These are phyloP conservation scores for Starmerella davenportii DNA, from an alignment of 805 yeast genomes.

Conservation along the genomic window DNA sequence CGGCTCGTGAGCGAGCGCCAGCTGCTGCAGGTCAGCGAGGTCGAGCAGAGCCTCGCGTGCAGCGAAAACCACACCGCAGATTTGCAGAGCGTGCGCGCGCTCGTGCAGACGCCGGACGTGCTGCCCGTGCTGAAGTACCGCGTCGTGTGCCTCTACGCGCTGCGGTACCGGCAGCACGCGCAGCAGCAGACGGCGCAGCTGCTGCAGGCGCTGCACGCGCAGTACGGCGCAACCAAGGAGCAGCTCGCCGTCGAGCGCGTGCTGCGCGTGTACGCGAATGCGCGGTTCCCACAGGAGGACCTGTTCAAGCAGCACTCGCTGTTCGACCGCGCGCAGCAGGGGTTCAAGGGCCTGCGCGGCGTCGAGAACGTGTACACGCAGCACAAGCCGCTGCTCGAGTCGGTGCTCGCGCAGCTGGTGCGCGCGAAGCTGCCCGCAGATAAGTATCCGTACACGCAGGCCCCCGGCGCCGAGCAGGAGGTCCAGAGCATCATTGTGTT, in stretches of 20 bases:
- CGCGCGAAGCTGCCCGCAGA: conserved; percentile 27
- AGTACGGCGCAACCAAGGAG: conserved; percentile 20
- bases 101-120: conserved; percentile 30
- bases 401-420: conserved; percentile 27
- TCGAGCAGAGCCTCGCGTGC: conserved; percentile 72
- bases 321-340: conserved; percentile 27
- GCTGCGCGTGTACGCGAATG: conserved; percentile 24
- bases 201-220: conserved; percentile 22
- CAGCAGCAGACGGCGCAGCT: conserved; percentile 29
- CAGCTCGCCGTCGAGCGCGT: conserved; percentile 31
- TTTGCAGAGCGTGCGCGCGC: conserved; percentile 34
- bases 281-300: conserved; percentile 30
- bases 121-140: conserved; percentile 46
- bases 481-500: conserved; percentile 24
- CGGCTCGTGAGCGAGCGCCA: conserved; percentile 41
- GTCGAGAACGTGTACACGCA: conserved; percentile 63
- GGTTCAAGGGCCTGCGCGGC: conserved; percentile 27
- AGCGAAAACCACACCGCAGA: conserved; percentile 41
- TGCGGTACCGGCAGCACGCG: conserved; percentile 44
- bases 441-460: conserved; percentile 26
- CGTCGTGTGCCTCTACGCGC: conserved; percentile 52
- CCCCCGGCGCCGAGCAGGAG: conserved; percentile 17
- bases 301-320: conserved; percentile 25
- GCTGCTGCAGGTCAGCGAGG: conserved; percentile 72
- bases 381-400: conserved; percentile 58